phyloP scores from a whole-genome alignment of 2,329 filamentous ascomycete genomes.

The Ceratocystiopsis minuta region DNA sequence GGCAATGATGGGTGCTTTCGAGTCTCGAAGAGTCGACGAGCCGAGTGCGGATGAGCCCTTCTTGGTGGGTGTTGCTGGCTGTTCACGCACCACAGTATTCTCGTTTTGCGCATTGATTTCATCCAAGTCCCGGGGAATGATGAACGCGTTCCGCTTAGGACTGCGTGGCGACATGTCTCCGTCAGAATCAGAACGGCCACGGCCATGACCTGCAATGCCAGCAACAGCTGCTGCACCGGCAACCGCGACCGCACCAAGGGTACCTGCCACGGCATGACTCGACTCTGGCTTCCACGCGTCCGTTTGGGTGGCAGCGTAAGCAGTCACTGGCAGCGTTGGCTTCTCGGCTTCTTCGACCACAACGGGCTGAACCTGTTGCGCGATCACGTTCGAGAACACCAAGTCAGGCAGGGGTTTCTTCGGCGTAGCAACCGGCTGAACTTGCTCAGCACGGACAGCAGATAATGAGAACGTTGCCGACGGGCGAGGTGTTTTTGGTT shows the following conservation, averaged over 20 bases:
- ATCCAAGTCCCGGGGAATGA: conserved; percentile 30
- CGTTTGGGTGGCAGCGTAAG: conserved; percentile 6
- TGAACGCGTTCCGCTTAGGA: conserved; percentile 36
- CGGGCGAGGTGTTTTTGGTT: conserved; percentile 9
- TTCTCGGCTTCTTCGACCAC: conserved; percentile 2
- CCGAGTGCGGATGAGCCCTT: conserved; percentile 13
- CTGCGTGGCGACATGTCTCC: conserved; percentile 17
- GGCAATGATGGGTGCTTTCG: conserved; percentile 31
- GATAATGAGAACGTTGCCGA: conserved; percentile 17
- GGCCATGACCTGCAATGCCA: too few relatives aligned
- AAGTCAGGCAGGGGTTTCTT: conserved; percentile 6
- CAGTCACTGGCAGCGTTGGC: not conserved
- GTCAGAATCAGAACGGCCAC: too few relatives aligned
- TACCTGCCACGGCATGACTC: conserved; percentile 23
- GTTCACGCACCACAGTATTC: not conserved
- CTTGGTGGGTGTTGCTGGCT: conserved; percentile 22
- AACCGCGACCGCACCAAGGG: conserved; percentile 12
- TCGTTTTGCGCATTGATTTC: not conserved
- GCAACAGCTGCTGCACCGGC: not conserved
- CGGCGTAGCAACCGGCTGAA: conserved; percentile 12
- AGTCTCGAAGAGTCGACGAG: conserved; percentile 23
- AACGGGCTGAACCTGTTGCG: conserved; percentile 4
- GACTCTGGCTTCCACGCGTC: conserved; percentile 7
- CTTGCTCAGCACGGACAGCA: conserved; percentile 16
- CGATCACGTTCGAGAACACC: conserved; percentile 3